phyloP scores from a whole-genome alignment of 441 rosid genomes.

The Manihot esculenta region DNA sequence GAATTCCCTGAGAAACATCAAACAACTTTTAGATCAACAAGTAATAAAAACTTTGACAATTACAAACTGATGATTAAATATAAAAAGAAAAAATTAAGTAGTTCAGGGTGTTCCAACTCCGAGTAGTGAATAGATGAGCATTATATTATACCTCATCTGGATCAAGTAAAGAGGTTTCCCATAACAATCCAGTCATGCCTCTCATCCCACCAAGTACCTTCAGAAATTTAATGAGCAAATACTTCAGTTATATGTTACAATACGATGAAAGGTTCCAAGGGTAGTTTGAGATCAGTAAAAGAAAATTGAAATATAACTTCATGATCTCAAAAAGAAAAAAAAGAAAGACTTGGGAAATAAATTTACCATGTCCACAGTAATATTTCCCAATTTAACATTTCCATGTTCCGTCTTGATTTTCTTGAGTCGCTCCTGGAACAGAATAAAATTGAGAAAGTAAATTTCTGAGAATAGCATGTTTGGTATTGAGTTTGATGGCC shows the following conservation, averaged over 20 bases:
- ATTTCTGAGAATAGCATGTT: too few species aligned
- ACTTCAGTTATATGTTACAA: constrained; percentile 14
- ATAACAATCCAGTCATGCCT: constrained; percentile 96
- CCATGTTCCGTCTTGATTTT: constrained; percentile 79
- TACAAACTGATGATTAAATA: background rate
- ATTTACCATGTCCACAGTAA: constrained; percentile 88
- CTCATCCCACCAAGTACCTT: constrained; percentile 99
- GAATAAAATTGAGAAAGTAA: constrained; percentile 15
- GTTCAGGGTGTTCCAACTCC: background rate
- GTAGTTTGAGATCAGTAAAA: background rate
- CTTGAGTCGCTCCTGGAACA: constrained; percentile 76
- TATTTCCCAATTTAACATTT: constrained; percentile 83
- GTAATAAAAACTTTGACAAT: background rate
- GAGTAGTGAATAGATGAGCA: background rate
- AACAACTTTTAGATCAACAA: background rate
- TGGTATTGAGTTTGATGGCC: too few species aligned
- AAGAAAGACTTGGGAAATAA: background rate
- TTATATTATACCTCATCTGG: constrained; percentile 71
- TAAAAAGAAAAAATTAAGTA: background rate
- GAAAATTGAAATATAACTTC: background rate
- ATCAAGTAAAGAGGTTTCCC: constrained; percentile 98
- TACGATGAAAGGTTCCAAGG: background rate
- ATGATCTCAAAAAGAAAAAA: background rate
- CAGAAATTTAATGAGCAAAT: constrained; percentile 19
- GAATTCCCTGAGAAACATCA: constrained; percentile 71